phyloP scores from a whole-genome alignment of 2,329 filamentous ascomycete species.

The Fusarium begoniae region DNA sequence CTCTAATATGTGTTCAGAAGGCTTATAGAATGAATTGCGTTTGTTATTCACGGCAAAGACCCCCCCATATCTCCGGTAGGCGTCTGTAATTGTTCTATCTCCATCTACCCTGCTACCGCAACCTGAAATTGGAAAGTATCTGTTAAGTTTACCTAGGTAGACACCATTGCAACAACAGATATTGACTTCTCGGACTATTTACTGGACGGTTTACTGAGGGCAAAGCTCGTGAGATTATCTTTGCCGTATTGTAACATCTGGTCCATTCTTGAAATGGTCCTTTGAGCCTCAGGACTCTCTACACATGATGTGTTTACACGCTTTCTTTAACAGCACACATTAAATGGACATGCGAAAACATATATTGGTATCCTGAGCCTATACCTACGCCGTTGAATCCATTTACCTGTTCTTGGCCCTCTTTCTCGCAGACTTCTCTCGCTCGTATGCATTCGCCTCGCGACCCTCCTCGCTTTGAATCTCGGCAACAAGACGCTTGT shows the following conservation, averaged over 20 bases:
- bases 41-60: not conserved
- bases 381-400: slow-evolving; percentile 9
- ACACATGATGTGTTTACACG: not conserved
- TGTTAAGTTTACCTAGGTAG: not conserved
- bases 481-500: slow-evolving; percentile 88
- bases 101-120: not conserved
- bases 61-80: not conserved
- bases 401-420: slow-evolving; percentile 61
- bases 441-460: slow-evolving; percentile 88
- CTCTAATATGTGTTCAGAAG: not conserved
- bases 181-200: not conserved
- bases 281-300: not conserved
- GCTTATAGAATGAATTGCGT: not conserved
- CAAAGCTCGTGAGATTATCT: too few relatives aligned
- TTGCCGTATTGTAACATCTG: not conserved
- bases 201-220: not conserved
- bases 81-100: not conserved
- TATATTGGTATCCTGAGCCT: slow-evolving; percentile 36
- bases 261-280: not conserved
- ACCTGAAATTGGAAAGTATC: not conserved
- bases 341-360: slow-evolving; percentile 18
- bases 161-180: not conserved
- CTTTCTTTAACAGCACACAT: not conserved
- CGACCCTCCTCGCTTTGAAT: slow-evolving; percentile 93
- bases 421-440: slow-evolving; percentile 81